These are phyloP conservation scores for Penicillium fuscoglaucum DNA, from an alignment of 2,329 filamentous ascomycete genomes.

Conservation along the genomic window DNA sequence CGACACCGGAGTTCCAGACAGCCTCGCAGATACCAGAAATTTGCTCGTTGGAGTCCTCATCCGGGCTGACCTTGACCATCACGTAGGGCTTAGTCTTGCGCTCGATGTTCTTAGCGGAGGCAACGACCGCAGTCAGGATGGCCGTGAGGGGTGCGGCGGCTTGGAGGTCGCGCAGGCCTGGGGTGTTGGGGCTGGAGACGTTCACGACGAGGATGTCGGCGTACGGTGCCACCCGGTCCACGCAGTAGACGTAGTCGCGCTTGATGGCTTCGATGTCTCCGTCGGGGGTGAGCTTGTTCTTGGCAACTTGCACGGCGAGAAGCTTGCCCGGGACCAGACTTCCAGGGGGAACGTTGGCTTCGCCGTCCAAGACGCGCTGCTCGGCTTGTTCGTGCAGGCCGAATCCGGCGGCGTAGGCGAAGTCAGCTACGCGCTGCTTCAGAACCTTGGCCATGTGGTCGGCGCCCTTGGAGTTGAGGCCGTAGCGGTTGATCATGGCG, in stretches of 20 bases:
- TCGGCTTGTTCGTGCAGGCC: conserved; percentile 64
- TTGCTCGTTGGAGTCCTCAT: conserved; percentile 84
- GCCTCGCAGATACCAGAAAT: conserved; percentile 86
- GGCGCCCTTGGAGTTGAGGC: conserved; percentile 87
- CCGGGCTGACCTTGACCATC: conserved; percentile 98
- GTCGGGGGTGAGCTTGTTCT: conserved; percentile 92
- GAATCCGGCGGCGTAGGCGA: conserved; percentile 69
- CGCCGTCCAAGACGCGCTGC: conserved; percentile 71
- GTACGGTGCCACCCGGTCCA: conserved; percentile 77
- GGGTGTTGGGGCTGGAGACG: conserved; percentile 94
- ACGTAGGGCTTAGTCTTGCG: conserved; percentile 74
- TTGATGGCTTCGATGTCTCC: conserved; percentile 78
- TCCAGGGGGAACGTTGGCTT: conserved; percentile 76
- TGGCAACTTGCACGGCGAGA: conserved; percentile 88
- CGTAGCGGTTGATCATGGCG: conserved; percentile 92
- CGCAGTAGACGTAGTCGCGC: conserved; percentile 83
- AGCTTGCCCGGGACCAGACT: conserved; percentile 73
- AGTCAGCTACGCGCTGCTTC: conserved; percentile 73
- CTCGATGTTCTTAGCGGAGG: conserved; percentile 68
- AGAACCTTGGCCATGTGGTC: conserved; percentile 80
- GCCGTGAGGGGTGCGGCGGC: conserved; percentile 77
- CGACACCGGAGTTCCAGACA: conserved; percentile 78
- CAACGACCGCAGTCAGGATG: conserved; percentile 79
- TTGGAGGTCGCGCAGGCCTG: conserved; percentile 83
- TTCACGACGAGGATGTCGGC: conserved; percentile 98